Percentiles rank a stretch among this genome's conserved stretches.
phyloP scores from a whole-genome alignment of 495 filamentous ascomycete species.

The Daldinia bambusicola region DNA sequence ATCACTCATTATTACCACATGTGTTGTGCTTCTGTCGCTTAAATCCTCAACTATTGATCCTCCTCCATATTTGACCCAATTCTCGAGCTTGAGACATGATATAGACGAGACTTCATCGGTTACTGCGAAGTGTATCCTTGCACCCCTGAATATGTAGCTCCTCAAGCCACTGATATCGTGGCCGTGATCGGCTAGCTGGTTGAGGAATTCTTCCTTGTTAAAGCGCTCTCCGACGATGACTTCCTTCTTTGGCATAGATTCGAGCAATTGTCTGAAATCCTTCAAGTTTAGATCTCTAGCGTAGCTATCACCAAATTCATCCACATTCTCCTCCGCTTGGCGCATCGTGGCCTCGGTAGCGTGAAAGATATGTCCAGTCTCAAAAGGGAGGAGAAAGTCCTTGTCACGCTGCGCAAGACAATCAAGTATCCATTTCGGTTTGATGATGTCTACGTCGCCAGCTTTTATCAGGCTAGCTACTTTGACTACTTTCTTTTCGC shows the following conservation, averaged over 20 bases:
- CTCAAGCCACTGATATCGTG: conserved; percentile 59
- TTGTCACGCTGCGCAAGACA: conserved; percentile 72
- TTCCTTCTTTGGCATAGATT: conserved; percentile 55
- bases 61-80: conserved; percentile 71
- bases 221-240: conserved; percentile 40
- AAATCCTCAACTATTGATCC: conserved; percentile 63
- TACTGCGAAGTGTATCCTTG: conserved; percentile 65
- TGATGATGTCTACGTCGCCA: conserved; percentile 74
- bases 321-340: conserved; percentile 64
- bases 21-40: conserved; percentile 65
- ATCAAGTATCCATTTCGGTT: conserved; percentile 86
- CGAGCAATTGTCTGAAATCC: conserved; percentile 70
- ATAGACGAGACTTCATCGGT: conserved; percentile 34
- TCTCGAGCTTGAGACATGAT: conserved; percentile 49
- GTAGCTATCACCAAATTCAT: conserved; percentile 87
- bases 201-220: conserved; percentile 55
- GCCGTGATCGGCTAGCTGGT: conserved; percentile 67
- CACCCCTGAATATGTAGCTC: conserved; percentile 75
- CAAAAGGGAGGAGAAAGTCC: conserved; percentile 72
- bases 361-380: conserved; percentile 68
- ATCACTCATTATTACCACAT: conserved; percentile 66
- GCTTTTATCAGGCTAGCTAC: conserved; percentile 82
- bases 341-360: conserved; percentile 49
- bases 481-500: conserved; percentile 86
- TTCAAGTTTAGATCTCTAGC: conserved; percentile 72